Percentiles rank a stretch among this genome's conserved stretches.
These are phyloP conservation scores for Mycena rosella DNA, from an alignment of 768 basidiomycete species.

Conservation along the genomic window DNA sequence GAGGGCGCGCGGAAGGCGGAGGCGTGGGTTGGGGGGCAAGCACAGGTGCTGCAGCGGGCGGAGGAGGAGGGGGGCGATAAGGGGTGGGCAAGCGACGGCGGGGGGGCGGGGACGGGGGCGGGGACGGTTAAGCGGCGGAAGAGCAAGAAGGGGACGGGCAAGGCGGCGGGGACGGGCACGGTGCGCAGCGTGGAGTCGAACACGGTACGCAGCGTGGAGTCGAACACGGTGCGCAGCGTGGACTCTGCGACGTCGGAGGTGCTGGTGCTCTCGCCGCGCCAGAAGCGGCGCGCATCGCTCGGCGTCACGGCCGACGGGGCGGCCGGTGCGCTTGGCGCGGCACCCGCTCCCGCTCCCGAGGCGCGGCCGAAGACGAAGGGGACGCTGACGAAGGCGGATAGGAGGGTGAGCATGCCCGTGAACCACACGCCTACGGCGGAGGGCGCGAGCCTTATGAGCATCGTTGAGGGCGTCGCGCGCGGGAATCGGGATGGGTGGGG, in stretches of 20 bases:
- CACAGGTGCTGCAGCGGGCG: too few species aligned
- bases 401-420: conserved; percentile 38
- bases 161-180: background rate
- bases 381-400: conserved; percentile 31
- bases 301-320: conserved; percentile 18
- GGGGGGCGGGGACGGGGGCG: background rate
- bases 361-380: conserved; percentile 9
- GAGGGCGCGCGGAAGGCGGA: conserved; percentile 37
- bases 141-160: conserved; percentile 4
- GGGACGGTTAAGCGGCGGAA: conserved; percentile 33
- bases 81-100: conserved; percentile 33
- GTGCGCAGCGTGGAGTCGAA: conserved; percentile 23
- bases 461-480: conserved; percentile 72
- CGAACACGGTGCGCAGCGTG: conserved; percentile 1
- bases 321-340: conserved; percentile 25
- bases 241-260: conserved; percentile 28
- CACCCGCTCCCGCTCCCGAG: conserved; percentile 10
- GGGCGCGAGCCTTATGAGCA: conserved; percentile 69
- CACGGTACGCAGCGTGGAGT: conserved; percentile 24
- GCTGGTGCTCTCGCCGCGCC: conserved; percentile 23
- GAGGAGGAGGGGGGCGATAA: conserved; percentile 30
- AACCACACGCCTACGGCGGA: conserved; percentile 25
- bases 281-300: conserved; percentile 35
- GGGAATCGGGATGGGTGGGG: conserved; percentile 48
- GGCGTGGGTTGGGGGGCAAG: conserved; percentile 42